phyloP scores from a whole-genome alignment of 345 rosid genomes.

The Corymbia maculata region DNA sequence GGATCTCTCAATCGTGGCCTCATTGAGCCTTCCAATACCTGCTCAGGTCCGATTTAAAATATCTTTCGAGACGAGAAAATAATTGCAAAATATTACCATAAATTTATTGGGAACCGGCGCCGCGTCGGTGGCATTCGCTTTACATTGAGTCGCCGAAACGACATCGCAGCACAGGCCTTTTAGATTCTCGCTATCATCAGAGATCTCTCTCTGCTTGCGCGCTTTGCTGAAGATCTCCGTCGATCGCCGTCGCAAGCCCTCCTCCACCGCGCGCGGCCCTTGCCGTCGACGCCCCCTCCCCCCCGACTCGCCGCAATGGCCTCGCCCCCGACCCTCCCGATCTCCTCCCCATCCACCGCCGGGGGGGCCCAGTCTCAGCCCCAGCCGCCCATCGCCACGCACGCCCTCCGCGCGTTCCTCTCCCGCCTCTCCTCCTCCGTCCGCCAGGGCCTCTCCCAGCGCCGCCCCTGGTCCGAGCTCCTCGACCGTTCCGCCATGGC shows the following conservation, averaged over 20 bases:
- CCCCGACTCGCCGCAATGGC: conserved; percentile 36
- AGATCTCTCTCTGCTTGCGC: background rate
- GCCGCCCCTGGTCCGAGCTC: conserved; percentile 79
- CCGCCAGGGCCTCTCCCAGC: conserved; percentile 66
- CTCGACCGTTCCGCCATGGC: conserved; percentile 51
- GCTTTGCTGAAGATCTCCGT: background rate
- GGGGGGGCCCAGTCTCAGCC: conserved; percentile 23
- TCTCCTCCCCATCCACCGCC: conserved; percentile 26
- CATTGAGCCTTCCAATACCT: too few species aligned
- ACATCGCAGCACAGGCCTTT: background rate
- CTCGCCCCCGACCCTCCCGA: conserved; percentile 33
- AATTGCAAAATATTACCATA: background rate
- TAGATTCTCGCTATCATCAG: background rate
- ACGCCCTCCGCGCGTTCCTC: conserved; percentile 63
- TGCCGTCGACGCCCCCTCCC: background rate
- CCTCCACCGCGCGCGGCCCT: background rate
- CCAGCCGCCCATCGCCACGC: conserved; percentile 64
- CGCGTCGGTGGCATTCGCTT: background rate
- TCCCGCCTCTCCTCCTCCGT: conserved; percentile 58
- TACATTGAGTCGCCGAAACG: background rate
- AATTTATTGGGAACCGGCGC: background rate
- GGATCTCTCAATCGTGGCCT: too few species aligned
- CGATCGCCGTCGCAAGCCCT: background rate
- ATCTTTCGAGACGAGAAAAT: background rate
- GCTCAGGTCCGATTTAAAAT: background rate